Evolutionary conservation across 805 yeast genomes (phyloP), one percentile per base, ranked within the genome.

Genomic region (Blastobotrys parvus): DNA sequence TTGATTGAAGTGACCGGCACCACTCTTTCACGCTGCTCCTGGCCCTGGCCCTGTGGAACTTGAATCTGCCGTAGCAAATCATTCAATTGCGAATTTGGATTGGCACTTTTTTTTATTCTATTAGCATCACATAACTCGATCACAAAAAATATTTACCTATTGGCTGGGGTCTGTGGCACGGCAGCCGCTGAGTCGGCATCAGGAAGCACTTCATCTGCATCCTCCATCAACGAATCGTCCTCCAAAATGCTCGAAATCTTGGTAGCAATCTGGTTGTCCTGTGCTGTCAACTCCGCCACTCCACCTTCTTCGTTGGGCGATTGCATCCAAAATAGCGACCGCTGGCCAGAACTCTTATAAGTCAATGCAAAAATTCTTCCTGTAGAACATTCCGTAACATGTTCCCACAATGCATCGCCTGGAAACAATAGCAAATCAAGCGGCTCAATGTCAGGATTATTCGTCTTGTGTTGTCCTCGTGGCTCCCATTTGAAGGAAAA

Each of bases 401-500:
- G 83, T 48, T 74, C 74, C 78, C 88, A 84, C 35, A 80, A 75
- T 41, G 83, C 90, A 56, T 87, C 95, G 1, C 94, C 94, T 0
- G 94, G 92, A 52, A 86, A 78, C 35, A 86, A 74, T 50, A 85
- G 67, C 45, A 84, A 68, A 50, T 80, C 88, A 32, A 60, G 60
- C 43, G 78, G 82, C 36, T 68, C 68, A 39, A 67, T 71, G 19
- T 49, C 52, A 15, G 70, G 43, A n/a, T 42, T 49, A 3, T 48
- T 48, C n/a, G 55, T 53, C 34, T 61, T 58, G 27, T 46, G 41
- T 33, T 48, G 48, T 23, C 72, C 76, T 44, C 82, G 75, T 25
- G 94, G 85, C 32, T 71, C 63, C 95, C 95, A 86, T 42, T 64
- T 68, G 52, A 85, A 80, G 40, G 80, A 77, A 54, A 71, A 78